A percentile compares a stretch with the other conserved stretches of the same genome.
Evolutionary conservation across 108 stramenopile genomes (phyloP).

Genomic region (Discostella stelligeroides): DNA sequence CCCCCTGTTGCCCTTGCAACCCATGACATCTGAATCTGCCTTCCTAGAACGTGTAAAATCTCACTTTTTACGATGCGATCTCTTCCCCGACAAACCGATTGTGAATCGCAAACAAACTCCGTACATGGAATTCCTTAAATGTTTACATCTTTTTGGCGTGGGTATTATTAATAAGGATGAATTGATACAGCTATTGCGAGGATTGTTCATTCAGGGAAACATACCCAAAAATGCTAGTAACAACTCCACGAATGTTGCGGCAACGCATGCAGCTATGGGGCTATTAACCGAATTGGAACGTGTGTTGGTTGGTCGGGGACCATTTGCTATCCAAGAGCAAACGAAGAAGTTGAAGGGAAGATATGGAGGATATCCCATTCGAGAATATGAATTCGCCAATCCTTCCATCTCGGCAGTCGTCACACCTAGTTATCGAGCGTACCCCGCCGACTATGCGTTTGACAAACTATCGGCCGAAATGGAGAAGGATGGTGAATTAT

Average conservation of each 20-base stretch:
- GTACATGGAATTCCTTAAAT: conserved; percentile 91
- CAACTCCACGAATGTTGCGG: conserved; percentile 52
- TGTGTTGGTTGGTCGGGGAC: conserved; percentile 75
- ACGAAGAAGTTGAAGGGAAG: conserved; percentile 70
- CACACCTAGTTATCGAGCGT: conserved; percentile 77
- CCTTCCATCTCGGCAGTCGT: conserved; percentile 23
- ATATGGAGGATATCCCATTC: conserved; percentile 59
- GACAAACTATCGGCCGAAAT: conserved; percentile 60
- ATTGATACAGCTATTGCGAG: conserved; percentile 78
- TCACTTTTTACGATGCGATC: conserved; percentile 74
- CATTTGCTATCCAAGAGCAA: conserved; percentile 68
- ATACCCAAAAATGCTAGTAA: conserved; percentile 77
- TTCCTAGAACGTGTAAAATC: conserved; percentile 77
- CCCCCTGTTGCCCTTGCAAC: conserved; percentile 60
- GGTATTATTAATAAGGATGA: conserved; percentile 91
- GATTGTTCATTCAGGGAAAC: conserved; percentile 88
- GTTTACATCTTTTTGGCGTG: conserved; percentile 83
- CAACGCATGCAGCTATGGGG: conserved; percentile 59
- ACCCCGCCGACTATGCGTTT: conserved; percentile 69
- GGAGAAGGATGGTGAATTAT: conserved; percentile 49
- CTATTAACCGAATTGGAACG: conserved; percentile 73
- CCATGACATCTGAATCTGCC: conserved; percentile 68
- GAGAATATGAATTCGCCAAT: conserved; percentile 61
- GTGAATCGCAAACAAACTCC: conserved; percentile 74
- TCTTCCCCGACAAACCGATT: conserved; percentile 78